phyloP scores from a whole-genome alignment of 352 stramenopile genomes.

The Aphanomyces stellatus region DNA sequence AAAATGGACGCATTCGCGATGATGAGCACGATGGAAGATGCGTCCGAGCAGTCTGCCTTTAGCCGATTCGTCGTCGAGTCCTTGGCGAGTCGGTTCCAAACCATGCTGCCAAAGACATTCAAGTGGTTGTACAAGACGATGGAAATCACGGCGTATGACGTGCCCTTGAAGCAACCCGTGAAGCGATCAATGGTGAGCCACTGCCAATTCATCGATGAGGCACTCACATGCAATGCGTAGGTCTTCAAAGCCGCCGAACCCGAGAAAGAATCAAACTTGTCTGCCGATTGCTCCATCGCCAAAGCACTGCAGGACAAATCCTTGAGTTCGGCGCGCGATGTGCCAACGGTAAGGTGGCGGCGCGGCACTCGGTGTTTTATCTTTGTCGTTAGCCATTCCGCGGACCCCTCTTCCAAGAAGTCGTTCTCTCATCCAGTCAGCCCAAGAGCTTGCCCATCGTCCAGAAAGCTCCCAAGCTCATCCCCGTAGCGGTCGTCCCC shows the following conservation, averaged over 20 bases:
- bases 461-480: slow-evolving; percentile 24
- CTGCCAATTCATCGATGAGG: neutral
- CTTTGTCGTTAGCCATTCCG: neutral
- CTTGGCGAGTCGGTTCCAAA: slow-evolving; percentile 34
- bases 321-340: neutral
- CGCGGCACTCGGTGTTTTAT: too few relatives aligned
- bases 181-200: neutral
- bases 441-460: slow-evolving; percentile 26
- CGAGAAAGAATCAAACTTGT: neutral
- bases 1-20: slow-evolving; percentile 58
- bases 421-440: slow-evolving; percentile 5
- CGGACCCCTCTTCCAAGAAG: slow-evolving; percentile 9
- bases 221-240: neutral
- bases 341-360: neutral
- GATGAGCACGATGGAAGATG: slow-evolving; percentile 47
- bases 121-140: slow-evolving; percentile 40
- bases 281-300: slow-evolving; percentile 9
- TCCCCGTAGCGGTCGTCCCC: too few relatives aligned
- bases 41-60: slow-evolving; percentile 63
- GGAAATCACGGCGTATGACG: slow-evolving; percentile 30
- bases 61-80: slow-evolving; percentile 51
- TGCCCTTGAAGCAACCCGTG: neutral
- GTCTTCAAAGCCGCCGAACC: neutral
- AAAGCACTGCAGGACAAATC: neutral
- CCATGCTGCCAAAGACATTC: slow-evolving; percentile 39